Evolutionary conservation across 1,139 yeast species (phyloP).

Genomic region (Pichia inconspicua): DNA sequence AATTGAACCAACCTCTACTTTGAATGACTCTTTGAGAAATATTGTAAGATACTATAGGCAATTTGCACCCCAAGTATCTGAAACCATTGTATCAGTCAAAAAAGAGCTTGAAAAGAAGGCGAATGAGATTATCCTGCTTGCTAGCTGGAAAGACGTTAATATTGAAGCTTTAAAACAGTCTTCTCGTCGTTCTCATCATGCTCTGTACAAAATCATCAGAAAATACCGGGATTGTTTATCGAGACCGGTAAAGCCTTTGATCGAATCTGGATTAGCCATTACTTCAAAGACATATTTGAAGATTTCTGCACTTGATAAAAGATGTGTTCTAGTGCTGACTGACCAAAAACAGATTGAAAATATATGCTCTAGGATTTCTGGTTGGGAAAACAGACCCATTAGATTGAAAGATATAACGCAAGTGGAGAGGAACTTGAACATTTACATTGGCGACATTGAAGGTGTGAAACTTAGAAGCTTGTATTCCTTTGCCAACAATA

Average conservation of each 20-base stretch:
- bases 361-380: constrained; percentile 19
- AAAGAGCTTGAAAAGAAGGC: constrained; percentile 67
- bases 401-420: constrained; percentile 38
- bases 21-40: constrained; percentile 46
- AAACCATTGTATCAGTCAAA: constrained; percentile 39
- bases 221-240: constrained; percentile 66
- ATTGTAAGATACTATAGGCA: constrained; percentile 60
- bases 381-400: constrained; percentile 16
- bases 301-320: background rate
- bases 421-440: constrained; percentile 49
- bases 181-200: constrained; percentile 80
- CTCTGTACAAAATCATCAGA: constrained; percentile 73
- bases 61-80: constrained; percentile 43
- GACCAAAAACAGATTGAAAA: constrained; percentile 15
- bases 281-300: constrained; percentile 16
- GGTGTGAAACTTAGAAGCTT: constrained; percentile 33
- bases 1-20: constrained; percentile 19
- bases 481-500: constrained; percentile 46
- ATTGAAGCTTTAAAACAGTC: constrained; percentile 90
- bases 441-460: constrained; percentile 36
- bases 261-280: constrained; percentile 52
- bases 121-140: constrained; percentile 74
- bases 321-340: constrained; percentile 5
- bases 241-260: constrained; percentile 44
- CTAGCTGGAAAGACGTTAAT: constrained; percentile 97